These are phyloP conservation scores for Chamaecyparis obtusa DNA, from an alignment of 75 land plant genomes.

Conservation along the genomic window DNA sequence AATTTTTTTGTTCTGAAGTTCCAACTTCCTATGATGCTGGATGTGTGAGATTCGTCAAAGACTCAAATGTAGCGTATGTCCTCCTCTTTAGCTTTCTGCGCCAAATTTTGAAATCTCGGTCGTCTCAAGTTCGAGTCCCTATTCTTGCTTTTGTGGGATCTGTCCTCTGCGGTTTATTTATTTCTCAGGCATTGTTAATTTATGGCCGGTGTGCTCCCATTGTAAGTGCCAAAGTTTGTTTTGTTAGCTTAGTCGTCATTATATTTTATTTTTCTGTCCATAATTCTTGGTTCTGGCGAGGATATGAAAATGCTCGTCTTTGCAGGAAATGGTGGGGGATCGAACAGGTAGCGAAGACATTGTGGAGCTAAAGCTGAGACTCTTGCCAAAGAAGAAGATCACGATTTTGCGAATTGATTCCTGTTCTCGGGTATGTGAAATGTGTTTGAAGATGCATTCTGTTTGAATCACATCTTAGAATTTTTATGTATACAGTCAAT, in stretches of 20 bases:
- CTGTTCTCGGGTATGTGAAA: background rate
- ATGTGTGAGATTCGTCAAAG: no score
- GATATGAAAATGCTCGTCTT: background rate
- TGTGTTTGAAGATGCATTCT: no score
- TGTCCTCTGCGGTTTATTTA: background rate
- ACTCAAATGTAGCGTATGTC: no score
- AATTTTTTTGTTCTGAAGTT: no score
- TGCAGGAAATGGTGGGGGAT: background rate
- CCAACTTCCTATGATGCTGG: no score
- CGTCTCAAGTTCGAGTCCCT: no score
- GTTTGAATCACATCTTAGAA: background rate
- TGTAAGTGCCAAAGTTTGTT: background rate
- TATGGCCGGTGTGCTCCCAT: background rate
- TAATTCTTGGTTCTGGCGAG: background rate
- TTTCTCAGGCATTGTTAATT: background rate
- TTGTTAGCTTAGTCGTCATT: background rate
- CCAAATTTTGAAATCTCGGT: background rate
- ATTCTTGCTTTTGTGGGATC: background rate
- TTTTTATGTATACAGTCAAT: background rate
- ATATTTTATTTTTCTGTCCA: background rate
- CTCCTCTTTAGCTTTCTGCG: no score
- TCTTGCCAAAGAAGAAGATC: background rate
- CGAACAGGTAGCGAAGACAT: background rate
- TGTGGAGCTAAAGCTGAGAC: background rate
- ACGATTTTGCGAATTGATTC: background rate